A percentile compares a stretch with the other conserved stretches of the same genome.
Conservation (phyloP, 495 filamentous ascomycete species). For the Tuber magnatum region DNA sequence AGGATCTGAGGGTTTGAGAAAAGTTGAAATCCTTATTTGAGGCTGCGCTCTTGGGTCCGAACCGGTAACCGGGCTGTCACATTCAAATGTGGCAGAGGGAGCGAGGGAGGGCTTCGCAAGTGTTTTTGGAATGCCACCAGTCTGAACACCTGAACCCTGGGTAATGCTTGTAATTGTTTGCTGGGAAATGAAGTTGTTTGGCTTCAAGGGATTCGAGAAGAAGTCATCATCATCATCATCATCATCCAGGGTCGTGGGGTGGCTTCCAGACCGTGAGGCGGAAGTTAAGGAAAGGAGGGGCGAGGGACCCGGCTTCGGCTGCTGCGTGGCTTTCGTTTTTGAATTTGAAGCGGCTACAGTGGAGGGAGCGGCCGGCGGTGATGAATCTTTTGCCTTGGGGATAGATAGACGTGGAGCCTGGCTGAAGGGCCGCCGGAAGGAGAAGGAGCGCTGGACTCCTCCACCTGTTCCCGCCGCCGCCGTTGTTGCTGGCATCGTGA, state of each 20-base stretch:
- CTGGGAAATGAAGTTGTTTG: background rate
- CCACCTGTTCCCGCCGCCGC: background rate
- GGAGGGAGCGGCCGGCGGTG: background rate
- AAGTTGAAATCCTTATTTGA: constrained; percentile 39
- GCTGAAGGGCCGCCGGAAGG: constrained; percentile 23
- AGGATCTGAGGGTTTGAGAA: constrained; percentile 33
- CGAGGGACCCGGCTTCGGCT: constrained; percentile 6
- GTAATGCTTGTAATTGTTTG: background rate
- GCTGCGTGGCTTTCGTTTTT: constrained; percentile 1
- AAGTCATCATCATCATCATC: constrained; percentile 24
- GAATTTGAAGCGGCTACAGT: background rate
- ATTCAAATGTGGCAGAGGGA: constrained; percentile 32
- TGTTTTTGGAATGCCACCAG: background rate
- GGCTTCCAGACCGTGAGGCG: constrained; percentile 9
- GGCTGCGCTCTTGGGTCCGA: constrained; percentile 25
- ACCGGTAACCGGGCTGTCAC: constrained; percentile 12
- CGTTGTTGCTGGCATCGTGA: constrained; percentile 1
- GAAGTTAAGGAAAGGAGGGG: constrained; percentile 20
- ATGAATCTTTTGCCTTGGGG: constrained; percentile 21
- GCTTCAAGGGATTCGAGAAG: constrained; percentile 14
- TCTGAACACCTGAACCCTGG: background rate
- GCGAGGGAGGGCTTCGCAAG: constrained; percentile 20
- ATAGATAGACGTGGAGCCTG: constrained; percentile 24
- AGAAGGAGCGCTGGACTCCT: constrained; percentile 27
- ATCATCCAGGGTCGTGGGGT: constrained; percentile 10